Conservation (phyloP, 2,329 filamentous ascomycete species). For the Penicillium sp. region DNA sequence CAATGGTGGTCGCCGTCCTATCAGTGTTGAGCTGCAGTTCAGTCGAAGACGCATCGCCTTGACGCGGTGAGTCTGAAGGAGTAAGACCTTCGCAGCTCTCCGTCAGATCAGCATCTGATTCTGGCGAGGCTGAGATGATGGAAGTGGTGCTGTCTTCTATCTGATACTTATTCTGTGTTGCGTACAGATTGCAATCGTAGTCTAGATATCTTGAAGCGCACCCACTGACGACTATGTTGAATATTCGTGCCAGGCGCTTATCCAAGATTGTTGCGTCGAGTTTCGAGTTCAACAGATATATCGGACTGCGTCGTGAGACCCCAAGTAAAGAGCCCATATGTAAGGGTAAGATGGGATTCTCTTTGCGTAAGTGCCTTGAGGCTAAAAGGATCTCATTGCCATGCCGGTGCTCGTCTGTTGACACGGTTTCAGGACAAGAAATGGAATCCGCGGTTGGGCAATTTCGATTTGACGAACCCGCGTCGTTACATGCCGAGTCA, state of each 20-base stretch:
- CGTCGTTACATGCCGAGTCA: background rate
- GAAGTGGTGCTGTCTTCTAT: constrained; percentile 6
- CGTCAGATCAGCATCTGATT: background rate
- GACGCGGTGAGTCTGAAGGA: background rate
- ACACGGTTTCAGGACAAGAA: background rate
- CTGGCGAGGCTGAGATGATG: background rate
- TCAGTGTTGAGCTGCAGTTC: background rate
- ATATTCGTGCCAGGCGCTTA: constrained; percentile 17
- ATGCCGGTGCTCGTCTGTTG: background rate
- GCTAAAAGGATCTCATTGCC: background rate
- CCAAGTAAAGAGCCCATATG: constrained; percentile 1
- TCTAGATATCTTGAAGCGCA: constrained; percentile 20
- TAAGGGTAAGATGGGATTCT: background rate
- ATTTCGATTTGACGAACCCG: background rate
- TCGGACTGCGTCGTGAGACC: constrained; percentile 17
- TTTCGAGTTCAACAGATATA: constrained; percentile 25
- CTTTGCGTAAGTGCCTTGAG: background rate
- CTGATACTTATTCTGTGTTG: constrained; percentile 15
- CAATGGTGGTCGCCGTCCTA: background rate
- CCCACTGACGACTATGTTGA: constrained; percentile 20
- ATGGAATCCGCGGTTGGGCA: background rate
- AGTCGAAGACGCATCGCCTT: background rate
- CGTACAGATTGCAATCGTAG: constrained; percentile 22
- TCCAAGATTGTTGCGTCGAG: constrained; percentile 19
- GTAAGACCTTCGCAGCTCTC: background rate